Conservation (phyloP, 23 red algal genomes). For the Chondrus crispus region DNA sequence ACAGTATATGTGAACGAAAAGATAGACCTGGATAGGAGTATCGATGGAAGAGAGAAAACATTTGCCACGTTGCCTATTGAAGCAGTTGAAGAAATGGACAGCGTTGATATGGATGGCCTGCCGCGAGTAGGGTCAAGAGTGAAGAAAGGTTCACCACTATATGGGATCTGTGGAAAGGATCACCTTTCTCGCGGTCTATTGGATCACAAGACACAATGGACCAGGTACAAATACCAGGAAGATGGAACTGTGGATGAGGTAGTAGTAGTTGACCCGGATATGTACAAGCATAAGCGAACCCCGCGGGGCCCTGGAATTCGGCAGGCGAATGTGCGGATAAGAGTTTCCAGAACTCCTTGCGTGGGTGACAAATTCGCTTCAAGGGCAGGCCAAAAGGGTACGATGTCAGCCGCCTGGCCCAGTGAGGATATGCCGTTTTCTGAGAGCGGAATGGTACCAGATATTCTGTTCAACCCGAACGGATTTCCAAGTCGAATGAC, state of each 20-base stretch:
- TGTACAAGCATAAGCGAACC: constrained; percentile 21
- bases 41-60: not conserved
- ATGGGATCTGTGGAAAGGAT: constrained; percentile 13
- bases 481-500: constrained; percentile 99
- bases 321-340: constrained; percentile 55
- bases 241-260: constrained; percentile 71
- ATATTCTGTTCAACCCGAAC: constrained; percentile 99
- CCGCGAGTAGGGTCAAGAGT: constrained; percentile 75
- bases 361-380: constrained; percentile 98
- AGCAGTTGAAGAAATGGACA: constrained; percentile 24
- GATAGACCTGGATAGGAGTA: constrained; percentile 67
- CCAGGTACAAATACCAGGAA: constrained; percentile 55
- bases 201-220: constrained; percentile 27
- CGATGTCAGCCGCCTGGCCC: constrained; percentile 75
- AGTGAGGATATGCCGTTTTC: constrained; percentile 98
- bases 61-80: constrained; percentile 33
- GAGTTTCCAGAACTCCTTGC: constrained; percentile 68
- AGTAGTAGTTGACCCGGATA: constrained; percentile 14
- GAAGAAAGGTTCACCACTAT: constrained; percentile 51
- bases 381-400: constrained; percentile 95
- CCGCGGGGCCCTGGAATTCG: constrained; percentile 27
- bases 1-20: constrained; percentile 71
- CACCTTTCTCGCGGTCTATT: not conserved
- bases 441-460: constrained; percentile 85
- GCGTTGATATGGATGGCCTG: constrained; percentile 70